phyloP scores from a whole-genome alignment of 2,329 filamentous ascomycete genomes.

The Cordyceps militaris region DNA sequence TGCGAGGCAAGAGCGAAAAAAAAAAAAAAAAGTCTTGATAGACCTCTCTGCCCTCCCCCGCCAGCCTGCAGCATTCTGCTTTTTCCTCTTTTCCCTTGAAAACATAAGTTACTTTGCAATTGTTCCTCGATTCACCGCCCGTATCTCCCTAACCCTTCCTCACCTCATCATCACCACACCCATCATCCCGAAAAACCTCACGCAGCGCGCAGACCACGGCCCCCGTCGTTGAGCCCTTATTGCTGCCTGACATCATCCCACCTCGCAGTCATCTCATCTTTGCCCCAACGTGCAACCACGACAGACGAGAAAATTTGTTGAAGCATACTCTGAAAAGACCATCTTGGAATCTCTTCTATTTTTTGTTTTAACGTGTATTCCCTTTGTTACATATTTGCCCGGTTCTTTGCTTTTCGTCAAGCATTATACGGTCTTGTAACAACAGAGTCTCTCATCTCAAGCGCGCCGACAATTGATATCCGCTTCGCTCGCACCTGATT shows the following conservation, averaged over 20 bases:
- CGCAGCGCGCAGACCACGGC: not conserved
- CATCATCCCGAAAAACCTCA: conserved; percentile 8
- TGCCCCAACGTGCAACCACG: not conserved
- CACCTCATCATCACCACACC: not conserved
- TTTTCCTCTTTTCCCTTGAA: not conserved
- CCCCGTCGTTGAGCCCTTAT: conserved; percentile 1
- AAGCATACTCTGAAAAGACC: not conserved
- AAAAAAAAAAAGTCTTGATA: conserved; percentile 9
- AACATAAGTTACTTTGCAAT: not conserved
- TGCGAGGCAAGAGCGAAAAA: too few species aligned
- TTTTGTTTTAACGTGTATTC: not conserved
- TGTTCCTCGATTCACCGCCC: conserved; percentile 3
- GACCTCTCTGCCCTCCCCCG: conserved; percentile 9
- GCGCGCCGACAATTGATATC: not conserved
- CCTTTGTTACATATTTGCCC: not conserved
- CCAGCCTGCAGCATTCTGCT: not conserved
- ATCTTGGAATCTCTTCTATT: not conserved
- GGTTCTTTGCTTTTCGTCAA: not conserved
- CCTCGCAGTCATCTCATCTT: not conserved
- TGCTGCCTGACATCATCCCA: conserved; percentile 9
- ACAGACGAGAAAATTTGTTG: not conserved
- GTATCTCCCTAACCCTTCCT: conserved; percentile 1
- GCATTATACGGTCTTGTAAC: conserved; percentile 1
- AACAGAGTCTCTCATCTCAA: not conserved
- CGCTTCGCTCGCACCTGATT: not conserved